Evolutionary conservation across 768 basidiomycete species (phyloP), one percentile per base, ranked within the genome.

Genomic region (Termitomyces titanicus): DNA sequence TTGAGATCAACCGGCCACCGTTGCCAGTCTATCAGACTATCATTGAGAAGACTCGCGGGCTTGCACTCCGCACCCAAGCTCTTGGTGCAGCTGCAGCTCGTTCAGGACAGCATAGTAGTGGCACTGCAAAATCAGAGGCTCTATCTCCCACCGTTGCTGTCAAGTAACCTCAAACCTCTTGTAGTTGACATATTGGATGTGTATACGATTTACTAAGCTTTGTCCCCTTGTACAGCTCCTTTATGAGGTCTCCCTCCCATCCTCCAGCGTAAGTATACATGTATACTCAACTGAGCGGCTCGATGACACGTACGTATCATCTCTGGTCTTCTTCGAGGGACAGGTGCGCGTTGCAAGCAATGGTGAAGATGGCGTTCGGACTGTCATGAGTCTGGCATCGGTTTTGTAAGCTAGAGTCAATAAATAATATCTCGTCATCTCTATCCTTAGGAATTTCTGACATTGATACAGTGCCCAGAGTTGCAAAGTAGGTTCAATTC

Each of bases 21-120:
- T 79, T 88, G 40, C 93, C 95, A 1, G 86, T 95, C 18, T 96
- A 96, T 72, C 95, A 96, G 66, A 82, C 89, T 5, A 87, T 98
- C 62, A 97, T 97, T 62, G 95, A 98, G 70, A 96, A 94, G 70
- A 97, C 94, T 1, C 86, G 93, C 43, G 94, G 94, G 40, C 77
- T 98, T 55, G 85, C 93, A 0, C 84, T 97, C 71, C 86, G 95
- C 53, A 94, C 94, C 0, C 93, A 94, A 66, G 94, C 91, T 1
- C 71, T 97, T 49, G 90, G 92, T 1, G 88, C 89, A 15, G 92
- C 94, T 20, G 72, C 79, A 25, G 63, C 74, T 17, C 70, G 79
- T 10, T 63, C 74, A 25, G 70, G 66, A n/a, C 65, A 64, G 52
- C 63, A 59, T 33, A 38, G 42, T 45, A 55, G 53, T 48, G 55